A percentile compares a stretch with the other conserved stretches of the same genome.
phyloP scores from a whole-genome alignment of 164 flowering plant genomes.

The Annona cherimola region DNA sequence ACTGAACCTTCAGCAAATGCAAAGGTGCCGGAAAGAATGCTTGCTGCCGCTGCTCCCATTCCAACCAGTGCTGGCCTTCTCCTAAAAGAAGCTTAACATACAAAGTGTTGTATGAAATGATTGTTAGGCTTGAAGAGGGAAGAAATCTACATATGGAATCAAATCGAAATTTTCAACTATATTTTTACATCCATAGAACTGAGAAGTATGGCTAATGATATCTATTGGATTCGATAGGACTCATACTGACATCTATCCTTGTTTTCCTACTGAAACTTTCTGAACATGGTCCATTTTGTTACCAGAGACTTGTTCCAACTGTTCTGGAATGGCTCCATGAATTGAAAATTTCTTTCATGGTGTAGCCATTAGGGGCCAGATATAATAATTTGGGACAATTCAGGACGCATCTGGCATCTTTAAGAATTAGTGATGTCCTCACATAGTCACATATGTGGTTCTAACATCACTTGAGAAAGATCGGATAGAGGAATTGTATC shows the following conservation, averaged over 20 bases:
- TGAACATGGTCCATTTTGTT: background rate
- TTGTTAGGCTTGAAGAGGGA: background rate
- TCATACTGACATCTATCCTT: background rate
- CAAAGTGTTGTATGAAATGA: background rate
- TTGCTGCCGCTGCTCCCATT: constrained; percentile 44
- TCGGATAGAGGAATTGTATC: too few relatives aligned
- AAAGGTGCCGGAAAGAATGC: constrained; percentile 36
- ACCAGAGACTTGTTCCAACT: background rate
- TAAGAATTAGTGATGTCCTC: too few relatives aligned
- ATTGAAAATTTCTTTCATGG: too few relatives aligned
- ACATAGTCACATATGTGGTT: too few relatives aligned
- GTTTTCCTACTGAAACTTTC: background rate
- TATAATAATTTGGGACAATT: too few relatives aligned
- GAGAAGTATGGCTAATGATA: too few relatives aligned
- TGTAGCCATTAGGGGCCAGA: too few relatives aligned
- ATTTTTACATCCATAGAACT: too few relatives aligned
- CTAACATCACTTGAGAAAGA: too few relatives aligned
- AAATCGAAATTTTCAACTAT: background rate
- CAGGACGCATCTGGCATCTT: too few relatives aligned
- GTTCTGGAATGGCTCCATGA: background rate
- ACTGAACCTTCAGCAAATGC: constrained; percentile 56
- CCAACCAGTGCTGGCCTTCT: constrained; percentile 56
- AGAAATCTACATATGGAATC: background rate
- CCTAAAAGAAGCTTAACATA: constrained; percentile 32
- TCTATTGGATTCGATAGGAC: background rate